These are phyloP conservation scores for Picea sitchensis DNA, from an alignment of 75 land plant species.

Conservation along the genomic window DNA sequence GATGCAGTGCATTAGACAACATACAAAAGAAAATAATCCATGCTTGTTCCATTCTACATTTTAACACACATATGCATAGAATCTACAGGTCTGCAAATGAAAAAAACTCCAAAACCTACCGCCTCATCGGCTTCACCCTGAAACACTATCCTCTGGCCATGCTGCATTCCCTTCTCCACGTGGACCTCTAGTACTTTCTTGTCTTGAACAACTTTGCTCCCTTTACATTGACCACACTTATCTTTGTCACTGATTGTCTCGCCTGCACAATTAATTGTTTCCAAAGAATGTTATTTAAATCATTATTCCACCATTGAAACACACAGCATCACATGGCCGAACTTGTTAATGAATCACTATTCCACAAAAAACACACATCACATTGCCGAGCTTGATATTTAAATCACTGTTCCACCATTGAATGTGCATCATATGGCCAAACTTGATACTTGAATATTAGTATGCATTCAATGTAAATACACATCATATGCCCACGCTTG, in stretches of 20 bases:
- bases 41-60: too few relatives aligned
- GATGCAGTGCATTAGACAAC: too few relatives aligned
- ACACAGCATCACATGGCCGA: not conserved
- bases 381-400: not conserved
- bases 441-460: not conserved
- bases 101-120: constrained; percentile 27
- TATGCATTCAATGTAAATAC: too few relatives aligned
- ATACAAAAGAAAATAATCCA: too few relatives aligned
- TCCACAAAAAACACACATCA: too few relatives aligned
- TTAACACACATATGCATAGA: too few relatives aligned
- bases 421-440: too few relatives aligned
- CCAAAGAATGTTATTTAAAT: too few relatives aligned
- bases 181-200: constrained; percentile 80
- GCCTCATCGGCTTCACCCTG: constrained; percentile 87
- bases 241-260: constrained; percentile 70
- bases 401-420: not conserved
- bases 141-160: constrained; percentile 65
- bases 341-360: not conserved
- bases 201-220: constrained; percentile 66
- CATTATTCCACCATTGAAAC: too few relatives aligned
- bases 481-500: not conserved
- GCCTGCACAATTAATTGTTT: constrained; percentile 23
- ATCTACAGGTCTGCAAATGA: not conserved
- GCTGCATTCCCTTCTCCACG: constrained; percentile 82
- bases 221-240: constrained; percentile 66